Evolutionary conservation across 2,329 filamentous ascomycete species (phyloP).

Genomic region (Bipolaris bicolor): DNA sequence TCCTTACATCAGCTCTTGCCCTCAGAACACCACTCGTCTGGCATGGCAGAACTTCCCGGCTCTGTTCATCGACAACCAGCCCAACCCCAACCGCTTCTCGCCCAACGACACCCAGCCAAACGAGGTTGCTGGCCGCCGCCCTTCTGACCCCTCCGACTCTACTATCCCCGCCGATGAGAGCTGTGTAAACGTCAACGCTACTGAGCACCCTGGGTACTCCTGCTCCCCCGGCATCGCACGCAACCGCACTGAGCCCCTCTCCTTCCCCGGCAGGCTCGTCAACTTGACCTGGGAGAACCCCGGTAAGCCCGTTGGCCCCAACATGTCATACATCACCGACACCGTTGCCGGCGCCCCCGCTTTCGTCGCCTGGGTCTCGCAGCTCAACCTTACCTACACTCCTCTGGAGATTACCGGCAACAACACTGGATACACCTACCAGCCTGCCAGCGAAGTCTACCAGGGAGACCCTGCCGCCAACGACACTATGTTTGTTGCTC

Average conservation of each 20-base stretch:
- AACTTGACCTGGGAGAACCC: slow-evolving; percentile 75
- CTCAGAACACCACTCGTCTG: slow-evolving; percentile 72
- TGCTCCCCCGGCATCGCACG: slow-evolving; percentile 70
- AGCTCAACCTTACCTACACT: slow-evolving; percentile 65
- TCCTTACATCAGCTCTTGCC: slow-evolving; percentile 80
- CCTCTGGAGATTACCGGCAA: slow-evolving; percentile 68
- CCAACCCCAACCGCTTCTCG: slow-evolving; percentile 72
- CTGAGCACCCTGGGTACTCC: slow-evolving; percentile 60
- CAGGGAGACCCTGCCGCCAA: slow-evolving; percentile 73
- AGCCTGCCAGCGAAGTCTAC: slow-evolving; percentile 73
- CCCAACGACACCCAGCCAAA: slow-evolving; percentile 65
- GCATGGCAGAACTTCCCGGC: slow-evolving; percentile 86
- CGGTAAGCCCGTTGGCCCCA: slow-evolving; percentile 73
- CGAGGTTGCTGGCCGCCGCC: slow-evolving; percentile 67
- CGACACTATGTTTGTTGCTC: slow-evolving; percentile 77
- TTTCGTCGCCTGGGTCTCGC: slow-evolving; percentile 77
- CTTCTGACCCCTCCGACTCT: slow-evolving; percentile 61
- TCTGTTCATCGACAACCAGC: slow-evolving; percentile 74
- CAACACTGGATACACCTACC: slow-evolving; percentile 69
- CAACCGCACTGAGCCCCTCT: slow-evolving; percentile 74
- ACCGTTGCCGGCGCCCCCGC: slow-evolving; percentile 62
- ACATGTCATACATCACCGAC: slow-evolving; percentile 78
- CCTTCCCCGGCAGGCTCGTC: slow-evolving; percentile 74
- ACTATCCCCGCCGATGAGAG: slow-evolving; percentile 55
- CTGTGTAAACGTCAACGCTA: slow-evolving; percentile 64